These are phyloP conservation scores for Globisporangium lucens DNA, from an alignment of 352 stramenopile genomes.

Conservation along the genomic window DNA sequence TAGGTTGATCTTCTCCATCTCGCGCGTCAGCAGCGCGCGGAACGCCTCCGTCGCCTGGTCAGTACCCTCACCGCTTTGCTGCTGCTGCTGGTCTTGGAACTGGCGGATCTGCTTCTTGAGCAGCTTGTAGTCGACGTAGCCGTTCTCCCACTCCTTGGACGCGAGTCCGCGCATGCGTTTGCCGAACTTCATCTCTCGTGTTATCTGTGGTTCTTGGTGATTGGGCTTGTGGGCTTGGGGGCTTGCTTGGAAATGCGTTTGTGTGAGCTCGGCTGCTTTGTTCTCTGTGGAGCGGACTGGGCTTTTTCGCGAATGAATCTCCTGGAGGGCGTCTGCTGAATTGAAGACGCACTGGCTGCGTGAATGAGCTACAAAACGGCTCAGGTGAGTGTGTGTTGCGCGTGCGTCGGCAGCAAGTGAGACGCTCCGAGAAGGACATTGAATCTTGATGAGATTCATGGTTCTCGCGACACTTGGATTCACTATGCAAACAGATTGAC, in stretches of 20 bases:
- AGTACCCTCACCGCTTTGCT: neutral
- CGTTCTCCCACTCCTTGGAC: conserved; percentile 47
- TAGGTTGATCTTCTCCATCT: conserved; percentile 64
- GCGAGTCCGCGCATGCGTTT: conserved; percentile 74
- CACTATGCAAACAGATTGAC: neutral
- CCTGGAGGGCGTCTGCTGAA: neutral
- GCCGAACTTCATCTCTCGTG: conserved; percentile 70
- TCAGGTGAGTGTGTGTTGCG: neutral
- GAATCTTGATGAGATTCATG: conserved; percentile 1
- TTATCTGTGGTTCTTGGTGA: neutral
- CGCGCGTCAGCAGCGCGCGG: conserved; percentile 29
- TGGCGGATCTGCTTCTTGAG: conserved; percentile 68
- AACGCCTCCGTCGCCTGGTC: conserved; percentile 20
- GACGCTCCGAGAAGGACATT: neutral
- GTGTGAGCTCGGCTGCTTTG: neutral
- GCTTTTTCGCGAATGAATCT: conserved; percentile 5
- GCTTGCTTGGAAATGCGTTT: neutral
- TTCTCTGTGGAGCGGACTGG: neutral
- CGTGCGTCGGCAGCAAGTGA: neutral
- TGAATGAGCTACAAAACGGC: neutral
- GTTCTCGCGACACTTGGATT: neutral
- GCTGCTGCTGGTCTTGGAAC: conserved; percentile 12
- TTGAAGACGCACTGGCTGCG: neutral
- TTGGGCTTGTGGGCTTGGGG: neutral
- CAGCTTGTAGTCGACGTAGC: conserved; percentile 84